Evolutionary conservation across 176 grass and related monocot genomes (phyloP).

Genomic region (Zizania latifolia): DNA sequence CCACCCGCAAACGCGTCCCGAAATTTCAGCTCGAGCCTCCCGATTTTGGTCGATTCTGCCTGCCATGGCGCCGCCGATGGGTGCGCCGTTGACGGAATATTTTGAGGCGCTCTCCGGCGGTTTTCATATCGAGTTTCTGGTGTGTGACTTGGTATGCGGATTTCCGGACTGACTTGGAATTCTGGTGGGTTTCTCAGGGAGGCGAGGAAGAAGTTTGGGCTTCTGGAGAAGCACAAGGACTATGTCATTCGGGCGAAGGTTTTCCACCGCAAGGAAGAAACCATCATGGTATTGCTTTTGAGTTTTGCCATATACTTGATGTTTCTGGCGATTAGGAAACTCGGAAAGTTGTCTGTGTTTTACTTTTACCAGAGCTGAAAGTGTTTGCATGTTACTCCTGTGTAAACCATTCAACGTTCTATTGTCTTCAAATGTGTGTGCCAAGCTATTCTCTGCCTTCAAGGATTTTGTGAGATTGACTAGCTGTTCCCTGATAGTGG

Average conservation of each 20-base stretch:
- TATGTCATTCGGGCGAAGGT: slow-evolving; percentile 55
- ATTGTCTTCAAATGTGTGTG: not conserved
- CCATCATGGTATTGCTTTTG: slow-evolving; percentile 46
- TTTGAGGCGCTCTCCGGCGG: not conserved
- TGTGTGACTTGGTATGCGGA: not conserved
- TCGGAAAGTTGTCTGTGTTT: not conserved
- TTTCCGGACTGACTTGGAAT: not conserved
- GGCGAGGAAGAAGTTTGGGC: slow-evolving; percentile 73
- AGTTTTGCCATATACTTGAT: not conserved
- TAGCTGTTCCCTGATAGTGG: not conserved
- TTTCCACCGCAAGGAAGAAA: slow-evolving; percentile 66
- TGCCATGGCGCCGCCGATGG: not conserved
- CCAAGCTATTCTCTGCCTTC: not conserved
- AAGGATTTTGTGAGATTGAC: not conserved
- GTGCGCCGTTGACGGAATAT: not conserved
- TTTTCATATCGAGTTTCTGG: not conserved
- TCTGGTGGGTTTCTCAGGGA: slow-evolving; percentile 37
- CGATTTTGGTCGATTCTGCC: not conserved
- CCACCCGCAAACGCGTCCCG: not conserved
- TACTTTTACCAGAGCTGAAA: not conserved
- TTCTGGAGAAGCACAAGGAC: slow-evolving; percentile 91
- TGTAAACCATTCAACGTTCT: not conserved
- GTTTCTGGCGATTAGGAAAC: not conserved
- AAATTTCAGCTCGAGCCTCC: not conserved
- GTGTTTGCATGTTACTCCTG: not conserved